A percentile compares a stretch with the other conserved stretches of the same genome.
These are phyloP conservation scores for Colletotrichum caudatum DNA, from an alignment of 2,329 filamentous ascomycete species.

Conservation along the genomic window DNA sequence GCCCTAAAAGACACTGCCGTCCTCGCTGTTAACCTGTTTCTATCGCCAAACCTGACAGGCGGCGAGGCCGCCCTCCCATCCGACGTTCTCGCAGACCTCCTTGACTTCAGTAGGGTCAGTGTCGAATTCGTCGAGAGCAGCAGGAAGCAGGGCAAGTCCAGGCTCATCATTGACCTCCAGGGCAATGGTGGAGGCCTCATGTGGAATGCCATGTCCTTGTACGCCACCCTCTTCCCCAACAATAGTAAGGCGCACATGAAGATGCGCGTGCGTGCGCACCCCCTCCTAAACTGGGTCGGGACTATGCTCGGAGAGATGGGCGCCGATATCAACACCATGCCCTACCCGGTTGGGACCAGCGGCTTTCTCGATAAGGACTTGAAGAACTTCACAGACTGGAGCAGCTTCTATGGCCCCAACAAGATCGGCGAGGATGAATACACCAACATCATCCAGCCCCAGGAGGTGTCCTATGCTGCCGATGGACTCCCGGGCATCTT, in stretches of 20 bases:
- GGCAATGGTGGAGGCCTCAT: conserved; percentile 69
- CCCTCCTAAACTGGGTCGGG: conserved; percentile 33
- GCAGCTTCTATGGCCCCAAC: no score
- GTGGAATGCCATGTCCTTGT: conserved; percentile 29
- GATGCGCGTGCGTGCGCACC: conserved; percentile 38
- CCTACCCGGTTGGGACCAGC: conserved; percentile 41
- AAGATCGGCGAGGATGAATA: no score
- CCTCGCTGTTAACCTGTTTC: conserved; percentile 31
- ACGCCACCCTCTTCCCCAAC: conserved; percentile 33
- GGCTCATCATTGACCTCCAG: conserved; percentile 73
- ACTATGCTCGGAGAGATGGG: not conserved
- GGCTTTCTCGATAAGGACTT: conserved; percentile 32
- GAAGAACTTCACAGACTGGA: no score
- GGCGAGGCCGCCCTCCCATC: no score
- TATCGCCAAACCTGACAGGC: conserved; percentile 11
- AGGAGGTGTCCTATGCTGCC: no score
- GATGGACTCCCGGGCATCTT: no score
- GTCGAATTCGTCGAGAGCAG: conserved; percentile 59
- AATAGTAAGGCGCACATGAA: conserved; percentile 24
- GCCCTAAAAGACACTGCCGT: conserved; percentile 32
- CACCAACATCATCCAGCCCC: no score
- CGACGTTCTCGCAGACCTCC: not conserved
- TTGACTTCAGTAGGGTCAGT: conserved; percentile 19
- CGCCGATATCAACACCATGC: not conserved
- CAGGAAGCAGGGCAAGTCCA: conserved; percentile 62